Evolutionary conservation across 345 rosid species (phyloP).

Genomic region (Murraya paniculata): DNA sequence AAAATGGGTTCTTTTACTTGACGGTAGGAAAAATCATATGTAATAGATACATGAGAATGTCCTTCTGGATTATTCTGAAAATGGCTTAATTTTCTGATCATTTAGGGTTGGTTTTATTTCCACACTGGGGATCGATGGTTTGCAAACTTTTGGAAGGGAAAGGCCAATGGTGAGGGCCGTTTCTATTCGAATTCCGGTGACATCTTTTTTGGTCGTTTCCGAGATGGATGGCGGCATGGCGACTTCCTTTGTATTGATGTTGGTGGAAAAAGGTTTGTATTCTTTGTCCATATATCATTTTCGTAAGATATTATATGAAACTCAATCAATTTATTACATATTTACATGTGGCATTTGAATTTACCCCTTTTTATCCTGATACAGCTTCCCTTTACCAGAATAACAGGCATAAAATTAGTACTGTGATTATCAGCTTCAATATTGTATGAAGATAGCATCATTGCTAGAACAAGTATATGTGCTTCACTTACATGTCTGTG

Average conservation of each 20-base stretch:
- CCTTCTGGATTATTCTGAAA: not conserved
- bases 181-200: conserved; percentile 88
- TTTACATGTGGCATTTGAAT: not conserved
- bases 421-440: not conserved
- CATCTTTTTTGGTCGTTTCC: conserved; percentile 76
- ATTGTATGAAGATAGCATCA: not conserved
- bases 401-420: not conserved
- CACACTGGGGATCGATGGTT: conserved; percentile 90
- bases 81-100: conserved; percentile 7
- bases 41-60: not conserved
- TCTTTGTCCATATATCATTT: not conserved
- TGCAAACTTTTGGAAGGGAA: conserved; percentile 99
- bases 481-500: not conserved
- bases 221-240: conserved; percentile 93
- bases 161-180: conserved; percentile 89
- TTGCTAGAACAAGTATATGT: not conserved
- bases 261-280: conserved; percentile 73
- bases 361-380: not conserved
- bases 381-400: not conserved
- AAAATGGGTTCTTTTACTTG: not conserved
- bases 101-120: conserved; percentile 95
- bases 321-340: not conserved
- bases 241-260: conserved; percentile 66
- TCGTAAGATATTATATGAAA: not conserved
- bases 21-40: not conserved